Conservation (phyloP, 306 rosid species). For the Gleditsia sinensis region DNA sequence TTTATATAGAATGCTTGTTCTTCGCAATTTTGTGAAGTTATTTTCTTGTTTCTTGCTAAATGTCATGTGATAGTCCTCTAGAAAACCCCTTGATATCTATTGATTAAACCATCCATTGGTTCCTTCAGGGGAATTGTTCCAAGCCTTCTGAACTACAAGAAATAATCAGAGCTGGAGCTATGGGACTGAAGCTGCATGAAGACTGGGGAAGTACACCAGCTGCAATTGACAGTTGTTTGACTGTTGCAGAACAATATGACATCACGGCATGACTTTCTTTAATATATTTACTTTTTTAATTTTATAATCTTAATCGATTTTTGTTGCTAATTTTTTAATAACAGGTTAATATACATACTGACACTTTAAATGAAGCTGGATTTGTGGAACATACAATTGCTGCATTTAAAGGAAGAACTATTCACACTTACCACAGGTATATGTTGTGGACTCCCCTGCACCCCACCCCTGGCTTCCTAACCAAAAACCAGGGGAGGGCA, state of each 20-base stretch:
- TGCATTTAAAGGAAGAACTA: slow-evolving; percentile 89
- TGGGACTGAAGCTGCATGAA: slow-evolving; percentile 97
- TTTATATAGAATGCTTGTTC: slow-evolving; percentile 17
- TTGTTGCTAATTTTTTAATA: slow-evolving; percentile 19
- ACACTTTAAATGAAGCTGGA: slow-evolving; percentile 93
- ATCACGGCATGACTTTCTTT: slow-evolving; percentile 60
- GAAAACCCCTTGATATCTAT: slow-evolving; percentile 10
- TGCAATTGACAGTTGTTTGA: slow-evolving; percentile 77
- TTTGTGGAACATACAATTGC: slow-evolving; percentile 89
- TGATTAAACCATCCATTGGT: slow-evolving; percentile 10
- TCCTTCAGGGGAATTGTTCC: slow-evolving; percentile 78
- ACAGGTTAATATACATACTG: slow-evolving; percentile 96
- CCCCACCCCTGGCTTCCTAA: background rate
- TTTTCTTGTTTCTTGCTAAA: background rate
- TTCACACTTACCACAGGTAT: slow-evolving; percentile 94
- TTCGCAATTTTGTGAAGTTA: background rate
- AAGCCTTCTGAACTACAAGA: slow-evolving; percentile 69
- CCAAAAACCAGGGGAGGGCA: background rate
- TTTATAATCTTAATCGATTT: slow-evolving; percentile 12
- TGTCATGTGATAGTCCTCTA: background rate
- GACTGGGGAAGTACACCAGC: slow-evolving; percentile 99
- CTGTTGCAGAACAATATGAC: slow-evolving; percentile 74
- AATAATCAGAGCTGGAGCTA: slow-evolving; percentile 87
- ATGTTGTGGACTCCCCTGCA: background rate
- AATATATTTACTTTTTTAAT: background rate